These are phyloP conservation scores for Conringia planisiliqua DNA, from an alignment of 345 rosid species.

Conservation along the genomic window DNA sequence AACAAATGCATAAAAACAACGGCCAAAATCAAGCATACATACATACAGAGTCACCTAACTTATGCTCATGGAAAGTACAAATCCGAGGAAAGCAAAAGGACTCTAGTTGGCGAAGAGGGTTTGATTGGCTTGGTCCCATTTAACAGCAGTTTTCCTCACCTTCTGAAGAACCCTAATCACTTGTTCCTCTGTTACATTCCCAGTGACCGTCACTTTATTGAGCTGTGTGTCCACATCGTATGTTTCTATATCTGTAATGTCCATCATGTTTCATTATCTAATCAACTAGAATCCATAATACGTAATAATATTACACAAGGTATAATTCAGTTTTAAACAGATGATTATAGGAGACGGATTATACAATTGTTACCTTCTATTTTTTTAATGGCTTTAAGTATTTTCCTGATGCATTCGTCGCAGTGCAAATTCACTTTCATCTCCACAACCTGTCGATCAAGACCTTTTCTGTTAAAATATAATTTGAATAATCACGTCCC, in stretches of 20 bases:
- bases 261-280: not conserved
- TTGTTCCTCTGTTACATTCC: conserved; percentile 67
- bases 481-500: not conserved
- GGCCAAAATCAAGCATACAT: conserved; percentile 5
- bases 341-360: not conserved
- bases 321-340: not conserved
- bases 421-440: conserved; percentile 78
- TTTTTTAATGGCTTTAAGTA: conserved; percentile 84
- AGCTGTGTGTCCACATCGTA: conserved; percentile 73
- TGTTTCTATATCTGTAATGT: conserved; percentile 60
- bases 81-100: not conserved
- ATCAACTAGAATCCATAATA: not conserved
- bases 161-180: conserved; percentile 73
- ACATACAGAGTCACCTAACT: not conserved
- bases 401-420: conserved; percentile 72
- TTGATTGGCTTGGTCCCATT: conserved; percentile 40
- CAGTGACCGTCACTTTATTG: conserved; percentile 78
- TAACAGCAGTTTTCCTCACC: conserved; percentile 59
- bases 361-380: conserved; percentile 47
- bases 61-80: no score
- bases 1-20: not conserved
- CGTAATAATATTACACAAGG: not conserved
- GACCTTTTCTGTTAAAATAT: not conserved
- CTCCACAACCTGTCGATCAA: conserved; percentile 56
- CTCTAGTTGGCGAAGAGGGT: conserved; percentile 24